Percentiles rank a stretch among this genome's conserved stretches.
These are phyloP conservation scores for Amphicarpaea edgeworthii DNA, from an alignment of 306 rosid species.

Conservation along the genomic window DNA sequence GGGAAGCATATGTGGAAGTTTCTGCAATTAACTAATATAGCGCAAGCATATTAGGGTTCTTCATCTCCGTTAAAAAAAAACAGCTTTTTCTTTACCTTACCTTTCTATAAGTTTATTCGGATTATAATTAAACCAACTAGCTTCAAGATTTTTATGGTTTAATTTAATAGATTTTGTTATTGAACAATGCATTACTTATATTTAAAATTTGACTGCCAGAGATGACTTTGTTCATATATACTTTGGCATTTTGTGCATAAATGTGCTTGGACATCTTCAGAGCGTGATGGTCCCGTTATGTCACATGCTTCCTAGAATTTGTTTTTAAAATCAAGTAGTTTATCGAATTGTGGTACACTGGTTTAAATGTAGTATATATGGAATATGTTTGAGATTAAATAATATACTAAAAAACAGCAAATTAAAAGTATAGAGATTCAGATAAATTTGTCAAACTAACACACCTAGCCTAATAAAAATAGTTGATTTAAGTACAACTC, in stretches of 20 bases:
- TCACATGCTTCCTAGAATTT: constrained; percentile 20
- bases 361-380: background rate
- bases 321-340: background rate
- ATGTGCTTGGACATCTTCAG: background rate
- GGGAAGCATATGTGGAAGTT: constrained; percentile 40
- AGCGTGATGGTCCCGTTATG: background rate
- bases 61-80: constrained; percentile 18
- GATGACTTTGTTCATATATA: constrained; percentile 24
- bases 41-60: constrained; percentile 46
- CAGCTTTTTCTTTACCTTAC: background rate
- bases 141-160: constrained; percentile 45
- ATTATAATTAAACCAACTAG: constrained; percentile 33
- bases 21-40: constrained; percentile 42
- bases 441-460: no score
- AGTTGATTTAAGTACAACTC: no score
- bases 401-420: background rate
- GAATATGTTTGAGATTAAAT: background rate
- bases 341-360: background rate
- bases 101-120: constrained; percentile 23
- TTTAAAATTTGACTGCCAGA: constrained; percentile 16
- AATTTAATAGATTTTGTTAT: constrained; percentile 43
- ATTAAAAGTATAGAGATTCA: background rate
- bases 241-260: constrained; percentile 20
- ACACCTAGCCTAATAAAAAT: no score
- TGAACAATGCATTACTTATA: constrained; percentile 33